Conservation (phyloP, 208 protist genomes). For the Naegleria gruberi region DNA sequence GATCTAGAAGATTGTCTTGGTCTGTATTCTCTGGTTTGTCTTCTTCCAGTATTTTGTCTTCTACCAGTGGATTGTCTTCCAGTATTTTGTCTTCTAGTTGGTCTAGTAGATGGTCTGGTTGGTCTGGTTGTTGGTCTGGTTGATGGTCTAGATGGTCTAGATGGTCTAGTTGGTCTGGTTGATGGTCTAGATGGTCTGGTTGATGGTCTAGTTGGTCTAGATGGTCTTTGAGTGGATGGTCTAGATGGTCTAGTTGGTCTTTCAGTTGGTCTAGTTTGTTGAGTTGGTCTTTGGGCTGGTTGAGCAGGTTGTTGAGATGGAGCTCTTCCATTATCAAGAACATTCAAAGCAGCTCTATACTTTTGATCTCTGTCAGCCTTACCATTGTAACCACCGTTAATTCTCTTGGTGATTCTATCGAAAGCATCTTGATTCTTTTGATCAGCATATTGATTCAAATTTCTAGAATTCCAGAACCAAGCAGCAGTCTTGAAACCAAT, state of each 20-base stretch:
- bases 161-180: background rate
- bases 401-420: slow-evolving; percentile 20
- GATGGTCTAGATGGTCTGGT: background rate
- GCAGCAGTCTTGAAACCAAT: slow-evolving; percentile 28
- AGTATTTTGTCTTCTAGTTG: background rate
- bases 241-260: background rate
- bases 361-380: slow-evolving; percentile 21
- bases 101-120: background rate
- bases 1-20: background rate
- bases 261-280: background rate
- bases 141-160: background rate
- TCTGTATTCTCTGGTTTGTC: background rate
- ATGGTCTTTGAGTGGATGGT: too few species aligned
- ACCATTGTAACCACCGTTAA: slow-evolving; percentile 35
- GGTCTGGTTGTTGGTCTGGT: background rate
- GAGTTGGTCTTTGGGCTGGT: background rate
- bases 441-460: slow-evolving; percentile 30
- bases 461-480: slow-evolving; percentile 22
- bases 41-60: background rate
- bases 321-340: background rate
- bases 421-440: background rate
- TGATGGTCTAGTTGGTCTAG: background rate
- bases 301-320: background rate
- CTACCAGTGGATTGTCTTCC: background rate
- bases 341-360: background rate